These are phyloP conservation scores for Boletus vinaceobasis DNA, from an alignment of 768 basidiomycete species.

Conservation along the genomic window DNA sequence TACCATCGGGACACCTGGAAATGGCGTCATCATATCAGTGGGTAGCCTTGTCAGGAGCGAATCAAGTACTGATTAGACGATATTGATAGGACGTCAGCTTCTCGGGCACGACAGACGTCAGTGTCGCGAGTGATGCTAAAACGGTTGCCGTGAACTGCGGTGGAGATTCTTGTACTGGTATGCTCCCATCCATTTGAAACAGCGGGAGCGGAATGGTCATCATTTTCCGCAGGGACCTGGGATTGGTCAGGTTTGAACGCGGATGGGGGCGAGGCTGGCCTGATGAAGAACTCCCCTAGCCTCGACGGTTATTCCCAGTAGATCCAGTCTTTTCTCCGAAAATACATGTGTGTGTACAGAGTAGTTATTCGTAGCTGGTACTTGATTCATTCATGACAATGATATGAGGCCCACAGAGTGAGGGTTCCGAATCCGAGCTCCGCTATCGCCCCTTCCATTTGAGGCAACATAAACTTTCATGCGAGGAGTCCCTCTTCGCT, in stretches of 20 bases:
- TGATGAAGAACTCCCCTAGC: conserved; percentile 26
- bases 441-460: conserved; percentile 4
- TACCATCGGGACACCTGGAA: conserved; percentile 51
- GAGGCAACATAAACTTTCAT: not conserved
- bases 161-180: conserved; percentile 46
- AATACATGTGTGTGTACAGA: not conserved
- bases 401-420: too few relatives aligned
- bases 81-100: conserved; percentile 48
- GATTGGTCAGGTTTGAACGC: conserved; percentile 46
- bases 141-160: conserved; percentile 58
- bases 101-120: conserved; percentile 39
- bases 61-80: not conserved
- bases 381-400: not conserved
- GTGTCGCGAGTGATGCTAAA: conserved; percentile 41
- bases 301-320: conserved; percentile 34
- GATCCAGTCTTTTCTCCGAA: not conserved
- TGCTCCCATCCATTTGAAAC: not conserved
- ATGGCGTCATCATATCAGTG: conserved; percentile 56
- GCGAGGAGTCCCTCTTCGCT: not conserved
- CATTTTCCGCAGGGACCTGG: conserved; percentile 40
- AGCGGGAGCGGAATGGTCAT: not conserved
- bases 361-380: not conserved
- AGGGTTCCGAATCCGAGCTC: not conserved
- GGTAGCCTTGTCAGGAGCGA: conserved; percentile 14
- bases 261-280: conserved; percentile 44